Evolutionary conservation across 192 early-diverging fungal species (phyloP).

Genomic region (Geosiphon pyriformis): DNA sequence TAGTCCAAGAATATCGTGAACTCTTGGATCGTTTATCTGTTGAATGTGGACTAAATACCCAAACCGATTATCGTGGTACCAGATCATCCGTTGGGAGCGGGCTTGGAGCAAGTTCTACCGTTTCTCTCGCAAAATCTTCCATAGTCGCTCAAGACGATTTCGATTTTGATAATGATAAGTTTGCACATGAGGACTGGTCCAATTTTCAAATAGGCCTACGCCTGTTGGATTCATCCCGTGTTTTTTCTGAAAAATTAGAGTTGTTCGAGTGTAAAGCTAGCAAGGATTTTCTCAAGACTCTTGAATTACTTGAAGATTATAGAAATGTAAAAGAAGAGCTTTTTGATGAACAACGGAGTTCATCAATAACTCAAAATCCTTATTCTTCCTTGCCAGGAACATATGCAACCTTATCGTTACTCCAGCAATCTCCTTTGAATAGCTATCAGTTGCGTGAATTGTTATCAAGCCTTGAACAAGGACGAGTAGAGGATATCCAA

Average conservation of each 20-base stretch:
- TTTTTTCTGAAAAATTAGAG: conserved; percentile 36
- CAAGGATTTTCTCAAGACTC: conserved; percentile 21
- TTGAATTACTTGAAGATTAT: conserved; percentile 27
- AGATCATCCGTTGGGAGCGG: too few relatives aligned
- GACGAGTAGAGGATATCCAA: too few relatives aligned
- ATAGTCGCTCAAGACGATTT: conserved; percentile 41
- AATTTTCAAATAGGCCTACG: conserved; percentile 64
- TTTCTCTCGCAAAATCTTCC: too few relatives aligned
- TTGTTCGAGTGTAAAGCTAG: conserved; percentile 39
- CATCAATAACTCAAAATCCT: not conserved
- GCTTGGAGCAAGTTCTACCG: too few relatives aligned
- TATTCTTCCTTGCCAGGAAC: conserved; percentile 19
- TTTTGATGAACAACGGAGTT: conserved; percentile 5
- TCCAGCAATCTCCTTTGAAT: conserved; percentile 52
- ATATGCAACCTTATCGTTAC: conserved; percentile 35
- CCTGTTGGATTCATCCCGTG: conserved; percentile 49
- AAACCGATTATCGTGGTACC: too few relatives aligned
- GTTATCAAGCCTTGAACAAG: conserved; percentile 30
- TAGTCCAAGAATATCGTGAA: conserved; percentile 39
- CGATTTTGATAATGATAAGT: conserved; percentile 42
- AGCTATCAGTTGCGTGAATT: conserved; percentile 39
- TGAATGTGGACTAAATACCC: conserved; percentile 38
- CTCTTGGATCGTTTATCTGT: conserved; percentile 36
- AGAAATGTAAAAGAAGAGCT: not conserved
- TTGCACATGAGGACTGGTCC: conserved; percentile 50